Percentiles rank a stretch among this genome's conserved stretches.
phyloP scores from a whole-genome alignment of 2,329 filamentous ascomycete species.

The Alternaria longipes region DNA sequence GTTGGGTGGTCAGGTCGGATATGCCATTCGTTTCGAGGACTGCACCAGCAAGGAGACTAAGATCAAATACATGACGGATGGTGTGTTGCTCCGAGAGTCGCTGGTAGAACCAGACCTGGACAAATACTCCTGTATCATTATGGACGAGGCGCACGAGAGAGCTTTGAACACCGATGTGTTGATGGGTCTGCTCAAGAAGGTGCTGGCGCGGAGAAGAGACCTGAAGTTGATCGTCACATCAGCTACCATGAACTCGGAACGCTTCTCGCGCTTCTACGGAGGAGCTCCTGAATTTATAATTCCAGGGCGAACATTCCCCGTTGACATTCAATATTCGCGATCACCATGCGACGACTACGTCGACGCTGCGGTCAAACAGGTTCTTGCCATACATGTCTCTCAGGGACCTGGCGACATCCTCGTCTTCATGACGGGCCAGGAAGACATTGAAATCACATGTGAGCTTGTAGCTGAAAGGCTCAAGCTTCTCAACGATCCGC shows the following conservation, averaged over 20 bases:
- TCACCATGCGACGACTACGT: conserved; percentile 98
- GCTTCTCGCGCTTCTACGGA: conserved; percentile 95
- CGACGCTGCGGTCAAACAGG: conserved; percentile 94
- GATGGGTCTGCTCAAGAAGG: conserved; percentile 98
- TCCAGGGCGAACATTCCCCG: conserved; percentile 93
- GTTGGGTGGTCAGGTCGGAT: conserved; percentile 87
- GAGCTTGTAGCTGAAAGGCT: conserved; percentile 89
- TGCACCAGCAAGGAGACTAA: conserved; percentile 94
- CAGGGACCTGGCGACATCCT: conserved; percentile 93
- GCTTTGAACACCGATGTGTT: conserved; percentile 96
- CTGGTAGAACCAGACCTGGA: conserved; percentile 92
- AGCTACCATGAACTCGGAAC: conserved; percentile 97
- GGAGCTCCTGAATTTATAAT: conserved; percentile 97
- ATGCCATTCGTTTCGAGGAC: conserved; percentile 98
- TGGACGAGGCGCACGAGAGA: conserved; percentile 98
- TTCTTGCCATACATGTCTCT: conserved; percentile 93
- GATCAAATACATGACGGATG: conserved; percentile 99
- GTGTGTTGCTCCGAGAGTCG: conserved; percentile 91
- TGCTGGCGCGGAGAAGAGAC: conserved; percentile 85
- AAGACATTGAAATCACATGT: conserved; percentile 97
- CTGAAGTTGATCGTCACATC: conserved; percentile 97
- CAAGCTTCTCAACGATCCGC: conserved; percentile 89
- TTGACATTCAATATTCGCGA: conserved; percentile 94
- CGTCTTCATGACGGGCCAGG: conserved; percentile 99
- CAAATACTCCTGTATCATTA: conserved; percentile 97